Evolutionary conservation across 768 basidiomycete genomes (phyloP).

Genomic region (Coprinellus micaceus): DNA sequence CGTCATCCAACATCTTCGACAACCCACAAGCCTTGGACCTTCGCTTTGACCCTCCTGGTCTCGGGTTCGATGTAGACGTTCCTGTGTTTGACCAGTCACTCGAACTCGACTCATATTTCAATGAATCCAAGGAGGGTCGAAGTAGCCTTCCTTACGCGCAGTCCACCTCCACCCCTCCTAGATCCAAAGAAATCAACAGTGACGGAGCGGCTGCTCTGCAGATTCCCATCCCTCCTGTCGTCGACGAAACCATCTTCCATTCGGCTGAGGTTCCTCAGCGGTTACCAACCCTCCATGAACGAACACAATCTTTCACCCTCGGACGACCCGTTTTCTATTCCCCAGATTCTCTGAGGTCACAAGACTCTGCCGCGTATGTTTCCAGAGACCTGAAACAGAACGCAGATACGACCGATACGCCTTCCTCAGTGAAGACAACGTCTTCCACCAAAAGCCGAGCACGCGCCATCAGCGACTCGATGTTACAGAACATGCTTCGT

Average conservation of each 20-base stretch:
- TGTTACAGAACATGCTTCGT: conserved; percentile 56
- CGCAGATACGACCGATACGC: conserved; percentile 3
- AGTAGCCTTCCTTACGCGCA: conserved; percentile 12
- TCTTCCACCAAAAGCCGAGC: conserved; percentile 38
- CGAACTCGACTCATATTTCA: conserved; percentile 34
- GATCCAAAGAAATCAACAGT: conserved; percentile 21
- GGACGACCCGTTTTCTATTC: conserved; percentile 64
- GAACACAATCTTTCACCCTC: conserved; percentile 66
- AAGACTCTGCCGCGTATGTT: conserved; percentile 25
- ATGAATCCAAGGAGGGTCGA: conserved; percentile 25
- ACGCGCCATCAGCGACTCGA: conserved; percentile 61
- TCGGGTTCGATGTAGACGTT: conserved; percentile 36
- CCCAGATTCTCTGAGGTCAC: conserved; percentile 22
- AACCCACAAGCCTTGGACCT: conserved; percentile 54
- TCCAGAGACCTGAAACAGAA: conserved; percentile 29
- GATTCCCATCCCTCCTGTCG: conserved; percentile 17
- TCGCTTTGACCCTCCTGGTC: conserved; percentile 44
- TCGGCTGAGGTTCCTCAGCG: conserved; percentile 36
- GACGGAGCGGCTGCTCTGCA: conserved; percentile 16
- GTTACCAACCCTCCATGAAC: conserved; percentile 43
- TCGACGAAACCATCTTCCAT: conserved; percentile 48
- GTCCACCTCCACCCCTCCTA: conserved; percentile 45
- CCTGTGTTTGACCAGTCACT: conserved; percentile 31
- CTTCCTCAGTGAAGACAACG: conserved; percentile 16
- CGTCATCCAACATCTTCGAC: conserved; percentile 50